Base-by-base conservation (phyloP, 2,329 filamentous ascomycete species). In the Endothia cerciana region DNA sequence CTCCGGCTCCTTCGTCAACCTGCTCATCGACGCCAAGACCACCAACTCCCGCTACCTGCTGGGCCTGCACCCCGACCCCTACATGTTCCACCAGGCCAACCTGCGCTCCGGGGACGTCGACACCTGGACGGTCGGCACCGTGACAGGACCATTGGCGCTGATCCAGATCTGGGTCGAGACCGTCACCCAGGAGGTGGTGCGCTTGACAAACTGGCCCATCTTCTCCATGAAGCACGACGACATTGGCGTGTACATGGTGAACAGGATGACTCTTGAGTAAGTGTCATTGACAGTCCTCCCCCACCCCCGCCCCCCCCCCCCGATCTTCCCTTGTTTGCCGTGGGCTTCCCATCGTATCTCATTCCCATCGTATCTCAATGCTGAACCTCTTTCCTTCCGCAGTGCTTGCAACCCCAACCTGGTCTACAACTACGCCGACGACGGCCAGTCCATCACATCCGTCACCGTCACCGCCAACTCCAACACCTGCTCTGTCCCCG, bases 21-120 rank as follows among this genome's bases (percentile, higher is more conserved):
- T 89, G 5, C 76, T 89, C 8, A 74, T 75, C 3, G 76, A 81
- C 47, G 85, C 87, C 61, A 80, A 80, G 60, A 73, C 77, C 4
- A 84, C 83, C 57, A 87, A 85, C 60, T 82, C 83, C 40, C 81
- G 85, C 41, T 83, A 88, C 71, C 76, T 89, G 28, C 79, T 89
- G 45, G 82, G 80, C 15, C 78, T 89, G 6, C 81, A 83, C 68
- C 82, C 81, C 69, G 85, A 86, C 60, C 77, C 80, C 36, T 87
- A 83, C 78, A 88, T 88, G 85, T 87, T 89, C 79, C 87, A 89
- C 74, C 86, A 89, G 76, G 85, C 85, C 65, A 89, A 89, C 72
- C 71, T 86, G 67, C 82, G 85, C 64, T 81, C 83, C 55, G 76
- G 77, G 3, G 85, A 84, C 62, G 79, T 82, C 61, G 73, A 75